Evolutionary conservation across 1,284 basidiomycete species (phyloP).

Genomic region (Athelia psychrophila): DNA sequence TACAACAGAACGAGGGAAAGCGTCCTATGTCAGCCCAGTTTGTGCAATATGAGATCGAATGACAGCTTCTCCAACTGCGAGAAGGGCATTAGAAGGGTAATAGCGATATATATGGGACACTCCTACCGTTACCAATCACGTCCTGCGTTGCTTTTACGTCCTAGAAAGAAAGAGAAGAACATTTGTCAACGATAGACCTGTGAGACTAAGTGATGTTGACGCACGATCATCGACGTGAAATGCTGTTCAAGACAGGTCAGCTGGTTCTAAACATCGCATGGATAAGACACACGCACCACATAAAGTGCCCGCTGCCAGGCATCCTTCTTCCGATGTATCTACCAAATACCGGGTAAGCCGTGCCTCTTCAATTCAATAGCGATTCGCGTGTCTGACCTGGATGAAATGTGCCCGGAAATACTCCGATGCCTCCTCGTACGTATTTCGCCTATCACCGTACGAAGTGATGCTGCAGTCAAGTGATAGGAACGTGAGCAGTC

Average conservation of each 20-base stretch:
- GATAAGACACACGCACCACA: slow-evolving; percentile 44
- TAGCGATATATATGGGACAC: background rate
- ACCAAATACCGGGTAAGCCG: background rate
- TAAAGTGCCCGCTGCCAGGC: slow-evolving; percentile 56
- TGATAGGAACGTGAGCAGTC: slow-evolving; percentile 4
- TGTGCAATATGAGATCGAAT: slow-evolving; percentile 57
- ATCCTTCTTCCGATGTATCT: slow-evolving; percentile 64
- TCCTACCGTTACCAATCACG: slow-evolving; percentile 68
- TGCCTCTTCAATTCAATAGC: background rate
- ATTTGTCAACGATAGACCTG: slow-evolving; percentile 1
- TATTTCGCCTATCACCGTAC: slow-evolving; percentile 72
- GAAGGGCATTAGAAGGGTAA: slow-evolving; percentile 5
- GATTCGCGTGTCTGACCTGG: slow-evolving; percentile 28
- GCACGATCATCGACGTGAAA: slow-evolving; percentile 73
- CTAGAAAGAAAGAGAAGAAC: slow-evolving; percentile 29
- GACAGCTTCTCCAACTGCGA: slow-evolving; percentile 59
- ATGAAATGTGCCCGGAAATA: slow-evolving; percentile 80
- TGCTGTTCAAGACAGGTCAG: slow-evolving; percentile 42
- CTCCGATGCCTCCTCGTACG: slow-evolving; percentile 65
- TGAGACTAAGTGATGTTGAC: slow-evolving; percentile 19
- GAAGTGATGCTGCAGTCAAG: slow-evolving; percentile 64
- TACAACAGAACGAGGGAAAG: background rate
- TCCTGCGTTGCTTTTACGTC: slow-evolving; percentile 73
- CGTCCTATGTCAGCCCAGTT: slow-evolving; percentile 44
- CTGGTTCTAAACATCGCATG: slow-evolving; percentile 2